Evolutionary conservation across 768 basidiomycete genomes (phyloP).

Genomic region (Mycena olivaceomarginata): DNA sequence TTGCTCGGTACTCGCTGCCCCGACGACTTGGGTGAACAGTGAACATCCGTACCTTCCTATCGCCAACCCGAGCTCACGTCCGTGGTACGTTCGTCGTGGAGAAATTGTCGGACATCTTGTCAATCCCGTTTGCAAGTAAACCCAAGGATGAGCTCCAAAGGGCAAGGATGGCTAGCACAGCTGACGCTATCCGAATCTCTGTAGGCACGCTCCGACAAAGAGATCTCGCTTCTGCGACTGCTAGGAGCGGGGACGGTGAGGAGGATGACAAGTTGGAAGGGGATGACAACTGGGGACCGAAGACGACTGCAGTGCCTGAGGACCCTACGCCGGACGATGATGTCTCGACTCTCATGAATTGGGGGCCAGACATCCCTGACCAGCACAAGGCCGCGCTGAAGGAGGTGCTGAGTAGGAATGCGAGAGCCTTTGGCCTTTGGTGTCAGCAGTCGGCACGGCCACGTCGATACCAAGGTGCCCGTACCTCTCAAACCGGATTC

Average conservation of each 20-base stretch:
- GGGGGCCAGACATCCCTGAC: neutral
- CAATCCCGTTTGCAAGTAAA: no score
- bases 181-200: neutral
- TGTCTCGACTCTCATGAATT: neutral
- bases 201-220: neutral
- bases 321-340: constrained; percentile 14
- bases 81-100: neutral
- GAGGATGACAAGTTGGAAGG: neutral
- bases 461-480: constrained; percentile 41
- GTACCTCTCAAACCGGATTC: constrained; percentile 14
- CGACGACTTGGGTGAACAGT: constrained; percentile 31
- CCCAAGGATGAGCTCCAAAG: neutral
- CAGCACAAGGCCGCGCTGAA: neutral
- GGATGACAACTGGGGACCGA: neutral
- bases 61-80: constrained; percentile 38
- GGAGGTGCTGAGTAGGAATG: constrained; percentile 30
- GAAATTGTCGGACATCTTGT: no score
- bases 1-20: neutral
- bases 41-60: constrained; percentile 33
- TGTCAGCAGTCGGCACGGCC: constrained; percentile 46
- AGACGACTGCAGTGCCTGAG: neutral
- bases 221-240: neutral
- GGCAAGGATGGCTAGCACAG: neutral
- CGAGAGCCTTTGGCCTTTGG: constrained; percentile 48
- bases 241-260: no score